Evolutionary conservation across 2,329 filamentous ascomycete genomes (phyloP).

Genomic region (Sclerotinia borealis): DNA sequence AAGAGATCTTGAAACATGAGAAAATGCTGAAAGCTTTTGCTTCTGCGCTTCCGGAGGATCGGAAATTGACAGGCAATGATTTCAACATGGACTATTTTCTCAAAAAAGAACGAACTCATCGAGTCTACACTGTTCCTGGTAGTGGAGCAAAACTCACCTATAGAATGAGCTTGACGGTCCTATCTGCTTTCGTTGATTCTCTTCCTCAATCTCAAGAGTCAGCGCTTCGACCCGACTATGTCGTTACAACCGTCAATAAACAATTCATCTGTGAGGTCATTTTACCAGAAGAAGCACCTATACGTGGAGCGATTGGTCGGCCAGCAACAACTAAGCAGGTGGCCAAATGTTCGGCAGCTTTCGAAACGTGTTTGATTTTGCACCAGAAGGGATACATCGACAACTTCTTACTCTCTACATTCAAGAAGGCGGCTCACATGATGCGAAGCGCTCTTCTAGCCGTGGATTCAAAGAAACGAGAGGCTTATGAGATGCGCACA

Average conservation of each 20-base stretch:
- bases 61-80: constrained; percentile 57
- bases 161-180: constrained; percentile 61
- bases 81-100: constrained; percentile 51
- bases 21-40: constrained; percentile 69
- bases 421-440: constrained; percentile 62
- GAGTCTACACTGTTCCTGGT: constrained; percentile 49
- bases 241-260: constrained; percentile 48
- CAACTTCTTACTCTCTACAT: constrained; percentile 65
- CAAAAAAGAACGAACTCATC: constrained; percentile 37
- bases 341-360: constrained; percentile 86
- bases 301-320: constrained; percentile 59
- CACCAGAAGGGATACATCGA: constrained; percentile 63
- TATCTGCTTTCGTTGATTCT: constrained; percentile 68
- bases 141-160: constrained; percentile 78
- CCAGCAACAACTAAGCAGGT: constrained; percentile 63
- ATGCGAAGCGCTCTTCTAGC: constrained; percentile 87
- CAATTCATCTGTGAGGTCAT: constrained; percentile 73
- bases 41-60: constrained; percentile 64
- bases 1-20: constrained; percentile 56
- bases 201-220: constrained; percentile 45
- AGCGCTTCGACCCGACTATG: constrained; percentile 48
- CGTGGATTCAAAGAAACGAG: constrained; percentile 69
- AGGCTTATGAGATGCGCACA: constrained; percentile 67
- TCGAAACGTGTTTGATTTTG: constrained; percentile 69
- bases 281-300: constrained; percentile 67